Evolutionary conservation across 1,139 yeast genomes (phyloP).

Genomic region (Kurtzmaniella quercitrusa): DNA sequence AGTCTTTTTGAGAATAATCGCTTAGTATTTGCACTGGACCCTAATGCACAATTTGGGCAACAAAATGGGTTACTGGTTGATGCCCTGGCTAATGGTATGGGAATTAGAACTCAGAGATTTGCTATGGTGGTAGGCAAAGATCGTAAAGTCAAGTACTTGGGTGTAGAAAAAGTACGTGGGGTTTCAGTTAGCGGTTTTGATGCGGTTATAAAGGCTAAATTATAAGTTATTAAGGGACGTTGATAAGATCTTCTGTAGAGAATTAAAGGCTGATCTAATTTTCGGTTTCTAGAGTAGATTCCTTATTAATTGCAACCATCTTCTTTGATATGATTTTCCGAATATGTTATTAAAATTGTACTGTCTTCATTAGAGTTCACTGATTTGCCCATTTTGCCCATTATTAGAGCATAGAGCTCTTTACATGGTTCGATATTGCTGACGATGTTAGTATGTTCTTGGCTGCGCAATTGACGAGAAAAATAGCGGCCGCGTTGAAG

Average conservation of each 20-base stretch:
- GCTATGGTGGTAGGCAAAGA: conserved; percentile 15
- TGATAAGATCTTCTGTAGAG: no score
- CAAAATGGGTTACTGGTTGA: conserved; percentile 19
- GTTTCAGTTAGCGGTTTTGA: conserved; percentile 38
- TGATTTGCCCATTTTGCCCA: no score
- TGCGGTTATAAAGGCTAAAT: conserved; percentile 13
- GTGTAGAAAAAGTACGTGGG: conserved; percentile 48
- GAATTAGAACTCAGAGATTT: conserved; percentile 18
- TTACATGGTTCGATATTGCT: no score
- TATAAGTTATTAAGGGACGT: conserved; percentile 4
- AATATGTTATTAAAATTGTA: no score
- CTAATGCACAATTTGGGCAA: conserved; percentile 20
- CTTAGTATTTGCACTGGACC: conserved; percentile 25
- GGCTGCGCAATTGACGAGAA: no score
- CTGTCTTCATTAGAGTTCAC: no score
- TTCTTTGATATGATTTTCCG: neutral
- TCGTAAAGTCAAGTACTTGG: conserved; percentile 15
- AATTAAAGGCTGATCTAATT: no score
- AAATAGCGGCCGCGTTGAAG: no score
- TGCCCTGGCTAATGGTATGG: conserved; percentile 19
- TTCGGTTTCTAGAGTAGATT: no score
- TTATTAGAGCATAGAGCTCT: no score
- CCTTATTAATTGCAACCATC: conserved; percentile 2
- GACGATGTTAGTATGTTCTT: no score
- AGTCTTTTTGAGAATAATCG: conserved; percentile 13